Percentiles rank a stretch among this genome's conserved stretches.
phyloP scores from a whole-genome alignment of 2,329 filamentous ascomycete genomes.

The Lomentospora prolificans region DNA sequence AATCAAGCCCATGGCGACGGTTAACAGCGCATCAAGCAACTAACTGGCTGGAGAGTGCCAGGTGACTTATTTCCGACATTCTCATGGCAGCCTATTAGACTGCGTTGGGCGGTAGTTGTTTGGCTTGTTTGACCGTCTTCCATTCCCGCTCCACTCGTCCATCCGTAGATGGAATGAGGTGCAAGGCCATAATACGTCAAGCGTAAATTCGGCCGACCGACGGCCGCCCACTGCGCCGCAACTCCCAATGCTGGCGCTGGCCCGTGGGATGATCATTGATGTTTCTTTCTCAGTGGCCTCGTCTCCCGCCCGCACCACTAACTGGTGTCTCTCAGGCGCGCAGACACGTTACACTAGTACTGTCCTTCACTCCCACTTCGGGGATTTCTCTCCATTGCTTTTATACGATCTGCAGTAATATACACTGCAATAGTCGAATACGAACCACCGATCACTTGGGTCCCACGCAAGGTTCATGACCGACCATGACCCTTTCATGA shows the following conservation, averaged over 20 bases:
- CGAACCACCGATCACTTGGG: not conserved
- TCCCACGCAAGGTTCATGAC: not conserved
- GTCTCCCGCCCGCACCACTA: not conserved
- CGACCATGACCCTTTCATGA: not conserved
- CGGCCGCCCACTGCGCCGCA: not conserved
- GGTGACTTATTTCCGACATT: no score
- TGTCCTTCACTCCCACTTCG: not conserved
- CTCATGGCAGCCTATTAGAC: no score
- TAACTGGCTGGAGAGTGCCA: no score
- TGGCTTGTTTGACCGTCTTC: not conserved
- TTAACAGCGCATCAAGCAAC: no score
- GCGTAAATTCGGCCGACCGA: not conserved
- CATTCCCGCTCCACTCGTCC: not conserved
- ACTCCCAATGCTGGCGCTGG: not conserved
- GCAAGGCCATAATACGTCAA: not conserved
- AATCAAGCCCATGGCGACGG: not conserved
- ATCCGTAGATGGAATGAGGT: not conserved
- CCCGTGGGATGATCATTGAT: no score
- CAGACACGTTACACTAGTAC: not conserved
- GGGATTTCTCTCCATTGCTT: not conserved
- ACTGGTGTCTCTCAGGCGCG: not conserved
- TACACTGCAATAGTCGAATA: not conserved
- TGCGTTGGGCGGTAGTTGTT: not conserved
- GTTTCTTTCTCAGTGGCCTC: not conserved
- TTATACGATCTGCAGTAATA: constrained; percentile 2